phyloP scores from a whole-genome alignment of 1,139 yeast species.

The Nadsonia commutata region DNA sequence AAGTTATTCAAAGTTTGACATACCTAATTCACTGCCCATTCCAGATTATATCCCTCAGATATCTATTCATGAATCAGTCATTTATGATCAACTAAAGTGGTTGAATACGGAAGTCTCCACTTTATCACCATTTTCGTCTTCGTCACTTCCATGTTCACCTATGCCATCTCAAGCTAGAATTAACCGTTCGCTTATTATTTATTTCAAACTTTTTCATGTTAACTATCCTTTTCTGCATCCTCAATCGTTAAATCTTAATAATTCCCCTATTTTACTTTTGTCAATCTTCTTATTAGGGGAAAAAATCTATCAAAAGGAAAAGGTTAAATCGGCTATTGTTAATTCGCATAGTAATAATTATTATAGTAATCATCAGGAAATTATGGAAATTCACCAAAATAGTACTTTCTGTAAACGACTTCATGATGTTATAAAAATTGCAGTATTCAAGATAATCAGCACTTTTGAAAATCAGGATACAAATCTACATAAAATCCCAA shows the following conservation, averaged over 20 bases:
- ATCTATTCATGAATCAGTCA: neutral
- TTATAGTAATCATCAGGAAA: no score
- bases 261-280: neutral
- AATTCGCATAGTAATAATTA: neutral
- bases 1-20: neutral
- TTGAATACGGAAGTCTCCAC: neutral
- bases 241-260: conserved; percentile 19
- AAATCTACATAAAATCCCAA: neutral
- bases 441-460: neutral
- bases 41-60: neutral
- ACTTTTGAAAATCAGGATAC: neutral
- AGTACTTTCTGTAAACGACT: neutral
- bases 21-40: neutral
- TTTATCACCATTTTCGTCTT: neutral
- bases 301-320: neutral
- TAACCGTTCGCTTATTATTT: conserved; percentile 20
- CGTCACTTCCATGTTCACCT: conserved; percentile 1
- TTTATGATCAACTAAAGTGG: neutral
- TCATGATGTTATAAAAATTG: neutral
- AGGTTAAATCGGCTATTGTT: neutral
- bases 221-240: conserved; percentile 22
- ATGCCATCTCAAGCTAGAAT: conserved; percentile 17
- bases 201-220: conserved; percentile 23
- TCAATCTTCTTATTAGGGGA: neutral
- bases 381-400: neutral